Base-by-base conservation (phyloP, 768 basidiomycete species). In the Russula brevipes region DNA sequence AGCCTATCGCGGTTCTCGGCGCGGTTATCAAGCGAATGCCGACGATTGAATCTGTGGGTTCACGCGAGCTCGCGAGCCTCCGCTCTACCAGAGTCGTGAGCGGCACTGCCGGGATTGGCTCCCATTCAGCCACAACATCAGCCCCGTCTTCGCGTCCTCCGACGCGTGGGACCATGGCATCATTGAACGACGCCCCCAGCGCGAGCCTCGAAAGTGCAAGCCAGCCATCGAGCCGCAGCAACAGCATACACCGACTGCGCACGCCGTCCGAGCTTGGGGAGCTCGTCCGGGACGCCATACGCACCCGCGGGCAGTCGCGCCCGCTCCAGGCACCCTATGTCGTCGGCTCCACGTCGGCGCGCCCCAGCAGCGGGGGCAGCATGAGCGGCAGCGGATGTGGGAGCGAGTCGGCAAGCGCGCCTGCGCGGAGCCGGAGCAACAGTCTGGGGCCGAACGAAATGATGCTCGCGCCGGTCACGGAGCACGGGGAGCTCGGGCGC, bases 41-140 rank as follows among this genome's bases (percentile, higher is more conserved):
- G 19, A 91, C 89, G 35, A 91, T 91, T 64, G 88, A 90, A 71
- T 85, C 83, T 47, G 78, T 90, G 72, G 88, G 87, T 44, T 87
- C 85, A 17, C 79, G 82, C 55, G 89, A 91, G 69, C 72, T 70
- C 35, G 68, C 69, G 66, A 74, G 72, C 61, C 60, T 72, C 46
- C 72, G 63, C 41, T 57, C 64, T 24, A 14, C 39, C 41, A 55
- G 52, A 9, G 49, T 58, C 31, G 47, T 64, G 24, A 30, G 35
- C 8, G 56, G 57, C 39, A 36, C 7, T 10, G 57, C 46, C 19
- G 53, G 19, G 7, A 14, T 44, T 4, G 24, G 53, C 16, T 14
- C 63, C 2, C 59, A 41, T 5, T 60, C 55, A n/a, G 12, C 39
- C 10, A 46, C 24, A 4, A 41, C 66, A 1, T 24, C 66, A 7